Evolutionary conservation across 192 early-diverging fungal genomes (phyloP).

Genomic region (Linnemannia schmuckeri): DNA sequence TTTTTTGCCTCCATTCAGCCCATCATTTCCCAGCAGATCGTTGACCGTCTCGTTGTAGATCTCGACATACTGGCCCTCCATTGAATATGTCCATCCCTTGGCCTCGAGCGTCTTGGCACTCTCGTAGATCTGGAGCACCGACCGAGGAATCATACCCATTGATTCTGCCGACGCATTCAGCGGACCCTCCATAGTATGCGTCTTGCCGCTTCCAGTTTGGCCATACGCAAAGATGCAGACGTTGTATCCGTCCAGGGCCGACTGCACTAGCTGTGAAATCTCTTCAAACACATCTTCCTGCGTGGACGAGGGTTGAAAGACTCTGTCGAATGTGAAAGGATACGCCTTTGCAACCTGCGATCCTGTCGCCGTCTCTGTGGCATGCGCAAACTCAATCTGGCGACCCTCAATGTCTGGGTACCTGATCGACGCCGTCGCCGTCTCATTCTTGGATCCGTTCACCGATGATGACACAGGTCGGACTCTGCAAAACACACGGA

Average conservation of each 20-base stretch:
- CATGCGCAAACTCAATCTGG: constrained; percentile 81
- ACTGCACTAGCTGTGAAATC: constrained; percentile 96
- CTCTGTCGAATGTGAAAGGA: constrained; percentile 88
- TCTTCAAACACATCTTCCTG: constrained; percentile 93
- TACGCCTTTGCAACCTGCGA: constrained; percentile 65
- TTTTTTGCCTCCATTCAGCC: constrained; percentile 67
- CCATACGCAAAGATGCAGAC: constrained; percentile 99
- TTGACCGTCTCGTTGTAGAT: constrained; percentile 96
- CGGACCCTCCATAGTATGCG: constrained; percentile 85
- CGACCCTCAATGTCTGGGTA: constrained; percentile 39
- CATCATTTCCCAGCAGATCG: constrained; percentile 75
- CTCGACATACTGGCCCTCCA: constrained; percentile 93
- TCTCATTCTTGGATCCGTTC: constrained; percentile 8
- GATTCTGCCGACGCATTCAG: constrained; percentile 49
- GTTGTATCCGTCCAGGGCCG: constrained; percentile 95
- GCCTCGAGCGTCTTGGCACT: constrained; percentile 74
- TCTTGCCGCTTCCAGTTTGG: constrained; percentile 96
- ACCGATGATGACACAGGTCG: constrained; percentile 74
- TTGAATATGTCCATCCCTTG: constrained; percentile 90
- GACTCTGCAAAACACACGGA: constrained; percentile 96
- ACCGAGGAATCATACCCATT: constrained; percentile 95
- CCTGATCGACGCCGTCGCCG: constrained; percentile 27
- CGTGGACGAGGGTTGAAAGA: constrained; percentile 76
- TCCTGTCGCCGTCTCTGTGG: constrained; percentile 45
- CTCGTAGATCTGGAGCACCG: constrained; percentile 91